Base-by-base conservation (phyloP, 805 yeast genomes). In the Lipomyces yamadae region DNA sequence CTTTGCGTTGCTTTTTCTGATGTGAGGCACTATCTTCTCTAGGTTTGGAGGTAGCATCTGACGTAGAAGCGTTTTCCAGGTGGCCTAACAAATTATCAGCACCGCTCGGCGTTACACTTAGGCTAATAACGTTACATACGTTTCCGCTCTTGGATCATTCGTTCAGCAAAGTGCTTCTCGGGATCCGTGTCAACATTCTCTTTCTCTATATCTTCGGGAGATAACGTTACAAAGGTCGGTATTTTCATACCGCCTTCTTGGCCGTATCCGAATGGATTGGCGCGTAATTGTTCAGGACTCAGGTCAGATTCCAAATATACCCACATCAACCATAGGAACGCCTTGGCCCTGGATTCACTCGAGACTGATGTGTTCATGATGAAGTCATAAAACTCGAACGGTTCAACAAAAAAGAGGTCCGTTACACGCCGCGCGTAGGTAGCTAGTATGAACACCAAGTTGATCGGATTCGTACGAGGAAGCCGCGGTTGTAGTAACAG, bases 251-350 rank as follows among this genome's bases (percentile, higher is more conserved):
- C 82, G 30, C 66, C 72, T 13, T 68, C 73, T 24, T 69, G 72
- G 15, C 74, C 77, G 24, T 57, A 50, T 4, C 83, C 83, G 75
- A 88, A 89, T n/a, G 93, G 93, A 71, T 88, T 88, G 4, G 68
- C 62, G 0, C 74, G 76, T 15, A 88, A 73, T 64, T 84, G 85
- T 34, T 82, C 86, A 0, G 81, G 79, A 0, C 83, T 76, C 69
- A 90, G 81, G 66, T 84, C 83, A 0, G 97, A 90, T 74, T 94
- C 97, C 70, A 90, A 79, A 73, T 89, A 91, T 1, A 91, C 84
- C 79, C 91, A 93, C 55, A 91, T 74, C 48, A 94, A 78, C 98
- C 98, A 94, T 67, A 94, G 77, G 70, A 94, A 87, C 50, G 95
- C 82, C 62, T 83, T 79, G 1, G 91, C 91, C 68, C 97, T 83